Percentiles rank a stretch among this genome's conserved stretches.
Conservation (phyloP, 1,139 yeast genomes). For the Saccharomycopsis hybrid region DNA sequence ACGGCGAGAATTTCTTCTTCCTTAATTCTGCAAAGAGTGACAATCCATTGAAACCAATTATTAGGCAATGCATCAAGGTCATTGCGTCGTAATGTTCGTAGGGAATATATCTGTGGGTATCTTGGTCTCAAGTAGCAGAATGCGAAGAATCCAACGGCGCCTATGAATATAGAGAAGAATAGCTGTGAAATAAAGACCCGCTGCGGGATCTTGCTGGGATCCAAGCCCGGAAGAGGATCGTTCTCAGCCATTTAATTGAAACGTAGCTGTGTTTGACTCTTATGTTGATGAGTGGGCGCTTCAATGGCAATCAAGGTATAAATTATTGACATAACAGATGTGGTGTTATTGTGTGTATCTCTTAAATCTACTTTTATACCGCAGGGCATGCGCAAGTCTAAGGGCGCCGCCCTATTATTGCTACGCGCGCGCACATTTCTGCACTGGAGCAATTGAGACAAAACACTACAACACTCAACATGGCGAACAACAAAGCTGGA, state of each 20-base stretch:
- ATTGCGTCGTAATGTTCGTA: slow-evolving; percentile 36
- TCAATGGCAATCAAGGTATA: too few species aligned
- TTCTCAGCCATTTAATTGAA: neutral
- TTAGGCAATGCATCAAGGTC: slow-evolving; percentile 37
- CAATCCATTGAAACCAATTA: slow-evolving; percentile 75
- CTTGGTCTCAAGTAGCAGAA: slow-evolving; percentile 39
- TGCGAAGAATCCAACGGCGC: slow-evolving; percentile 29
- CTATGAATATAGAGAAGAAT: slow-evolving; percentile 22
- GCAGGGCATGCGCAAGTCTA: neutral
- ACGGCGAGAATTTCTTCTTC: slow-evolving; percentile 78
- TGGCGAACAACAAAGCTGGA: too few species aligned
- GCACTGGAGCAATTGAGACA: too few species aligned
- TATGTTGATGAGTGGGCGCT: too few species aligned
- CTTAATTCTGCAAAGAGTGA: slow-evolving; percentile 51
- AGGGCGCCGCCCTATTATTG: neutral
- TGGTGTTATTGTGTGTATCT: neutral
- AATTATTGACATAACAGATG: too few species aligned
- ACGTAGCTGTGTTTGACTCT: too few species aligned
- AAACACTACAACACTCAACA: too few species aligned
- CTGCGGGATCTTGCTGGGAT: slow-evolving; percentile 22
- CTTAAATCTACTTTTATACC: neutral
- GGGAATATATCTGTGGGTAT: slow-evolving; percentile 50
- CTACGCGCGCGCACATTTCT: too few species aligned
- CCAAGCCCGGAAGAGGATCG: slow-evolving; percentile 20
- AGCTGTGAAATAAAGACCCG: slow-evolving; percentile 19